Evolutionary conservation across 2,329 filamentous ascomycete genomes (phyloP), one percentile per base, ranked within the genome.

Genomic region (Diplocarpon rosae): DNA sequence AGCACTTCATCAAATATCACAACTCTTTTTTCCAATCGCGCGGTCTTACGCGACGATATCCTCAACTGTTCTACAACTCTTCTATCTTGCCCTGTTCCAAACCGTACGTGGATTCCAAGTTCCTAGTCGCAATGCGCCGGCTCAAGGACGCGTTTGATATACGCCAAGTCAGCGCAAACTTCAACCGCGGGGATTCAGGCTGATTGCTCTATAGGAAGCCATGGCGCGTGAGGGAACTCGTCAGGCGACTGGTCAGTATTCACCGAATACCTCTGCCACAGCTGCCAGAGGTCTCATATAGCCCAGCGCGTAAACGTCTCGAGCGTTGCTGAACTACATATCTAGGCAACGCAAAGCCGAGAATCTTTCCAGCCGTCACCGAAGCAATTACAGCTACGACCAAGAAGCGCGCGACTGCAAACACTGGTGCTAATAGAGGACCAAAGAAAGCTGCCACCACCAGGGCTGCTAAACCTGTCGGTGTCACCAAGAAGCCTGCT

Each of bases 401-500:
- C 10, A 58, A 57, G 55, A 59, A 56, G 52, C 45, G 52, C n/a
- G 52, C 55, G 9, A 53, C 52, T 27, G 56, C 57, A 14, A 60
- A 59, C 40, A 57, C 52, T 33, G 55, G 55, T 30, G 56, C 53
- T 31, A 59, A 59, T 51, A 48, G 53, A 46, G 54, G 54, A 13
- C 51, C 55, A 39, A 53, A 62, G 50, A 60, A 58, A 51, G 55
- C 60, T 33, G 60, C 60, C 31, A 51, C 59, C 34, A 56, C 57
- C 29, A 62, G 61, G 39, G 61, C 54, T 2, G 46, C 43, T 39
- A 61, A 62, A 51, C 59, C 59, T 15, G 41, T 46, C 24, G 58
- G 58, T 27, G 56, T 59, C 15, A 54, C 54, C 32, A 61, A 61
- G 55, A 56, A 57, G 46, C 51, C 54, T 17, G 56, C 55, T 28